Evolutionary conservation across 768 basidiomycete species (phyloP), one percentile per base, ranked within the genome.

Genomic region (Suillus clintonianus): DNA sequence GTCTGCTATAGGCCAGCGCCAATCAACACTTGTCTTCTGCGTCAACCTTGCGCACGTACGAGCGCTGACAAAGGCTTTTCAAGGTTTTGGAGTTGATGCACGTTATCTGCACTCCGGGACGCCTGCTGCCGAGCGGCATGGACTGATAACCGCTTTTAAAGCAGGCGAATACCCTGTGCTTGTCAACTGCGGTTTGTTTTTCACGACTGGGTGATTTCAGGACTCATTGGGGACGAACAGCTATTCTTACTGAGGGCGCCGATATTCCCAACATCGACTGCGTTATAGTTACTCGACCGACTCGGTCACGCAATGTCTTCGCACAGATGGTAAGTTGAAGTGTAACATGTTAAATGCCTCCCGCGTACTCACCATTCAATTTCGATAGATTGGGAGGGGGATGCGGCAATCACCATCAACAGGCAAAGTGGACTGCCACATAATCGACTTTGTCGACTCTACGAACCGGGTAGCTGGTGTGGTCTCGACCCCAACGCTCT

Each of bases 261-360:
- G 96, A 99, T 78, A 94, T 98, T 59, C 96, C 96, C 3, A 93
- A 92, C 64, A 91, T 97, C 61, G 96, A 99, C 70, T 97, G 95
- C 65, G 84, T 98, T 10, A 74, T 98, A 39, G 79, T 98, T 22
- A 94, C 92, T 17, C 83, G 94, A 22, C 96, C 96, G 19, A 98
- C 96, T 2, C 84, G 91, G 30, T 97, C 95, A 14, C 83, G 87
- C 39, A 98, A 97, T 72, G 76, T 97, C 13, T 94, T 95, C 71
- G 86, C 92, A 19, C 96, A 99, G 70, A 97, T 98, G 94, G 94
- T 94, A 62, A 39, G 81, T 66, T 37, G 27, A 27, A 57, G 6
- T 57, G 17, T 17, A 41, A 11, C 5, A 39, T 17, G 9, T 14
- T 19, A 27, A 32, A 22, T 32, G 0, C 11, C 13, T 43, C 37